phyloP scores from a whole-genome alignment of 2,329 filamentous ascomycete genomes.

The Fusarium temperatum region DNA sequence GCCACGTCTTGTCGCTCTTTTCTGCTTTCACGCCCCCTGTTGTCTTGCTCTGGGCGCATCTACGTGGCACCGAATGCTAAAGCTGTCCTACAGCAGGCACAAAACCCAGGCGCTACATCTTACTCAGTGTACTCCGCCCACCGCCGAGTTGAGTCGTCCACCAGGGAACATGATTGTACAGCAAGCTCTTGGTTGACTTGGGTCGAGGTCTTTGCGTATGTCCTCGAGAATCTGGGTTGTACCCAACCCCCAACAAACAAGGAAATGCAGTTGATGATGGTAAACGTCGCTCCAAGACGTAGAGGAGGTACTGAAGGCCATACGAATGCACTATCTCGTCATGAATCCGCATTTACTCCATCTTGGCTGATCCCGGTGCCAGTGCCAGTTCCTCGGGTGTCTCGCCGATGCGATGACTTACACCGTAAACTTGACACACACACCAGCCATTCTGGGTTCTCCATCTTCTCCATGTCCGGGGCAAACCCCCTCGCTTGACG shows the following conservation, averaged over 20 bases:
- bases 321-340: slow-evolving; percentile 24
- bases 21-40: slow-evolving; percentile 20
- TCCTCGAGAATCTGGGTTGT: neutral
- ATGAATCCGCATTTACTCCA: slow-evolving; percentile 25
- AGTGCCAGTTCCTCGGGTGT: slow-evolving; percentile 38
- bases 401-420: slow-evolving; percentile 21
- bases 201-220: slow-evolving; percentile 3
- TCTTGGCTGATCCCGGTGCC: slow-evolving; percentile 34
- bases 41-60: slow-evolving; percentile 7
- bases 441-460: slow-evolving; percentile 21
- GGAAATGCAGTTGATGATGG: neutral
- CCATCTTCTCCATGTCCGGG: slow-evolving; percentile 24
- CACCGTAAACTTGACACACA: slow-evolving; percentile 18
- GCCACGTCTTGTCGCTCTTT: slow-evolving; percentile 21
- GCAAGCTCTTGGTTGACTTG: slow-evolving; percentile 2
- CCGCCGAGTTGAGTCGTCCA: neutral
- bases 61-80: slow-evolving; percentile 24
- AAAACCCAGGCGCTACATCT: slow-evolving; percentile 2
- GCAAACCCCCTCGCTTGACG: slow-evolving; percentile 24
- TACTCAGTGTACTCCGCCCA: slow-evolving; percentile 10
- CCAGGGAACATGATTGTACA: neutral
- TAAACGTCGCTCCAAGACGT: neutral
- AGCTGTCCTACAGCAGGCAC: slow-evolving; percentile 8
- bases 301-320: neutral
- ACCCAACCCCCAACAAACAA: neutral